These are phyloP conservation scores for Isatis tinctoria DNA, from an alignment of 345 rosid species.

Conservation along the genomic window DNA sequence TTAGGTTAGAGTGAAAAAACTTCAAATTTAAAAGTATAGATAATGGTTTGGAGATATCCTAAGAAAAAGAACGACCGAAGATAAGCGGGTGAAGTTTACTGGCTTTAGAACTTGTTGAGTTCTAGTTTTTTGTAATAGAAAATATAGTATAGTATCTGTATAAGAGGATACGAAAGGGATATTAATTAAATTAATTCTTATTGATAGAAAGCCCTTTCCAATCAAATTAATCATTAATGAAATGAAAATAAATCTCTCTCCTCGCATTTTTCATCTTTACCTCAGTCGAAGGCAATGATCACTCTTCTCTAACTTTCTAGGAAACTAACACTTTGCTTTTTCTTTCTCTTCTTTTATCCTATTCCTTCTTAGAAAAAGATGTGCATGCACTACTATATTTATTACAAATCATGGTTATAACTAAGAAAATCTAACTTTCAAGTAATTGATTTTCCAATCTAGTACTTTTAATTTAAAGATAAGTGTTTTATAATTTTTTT, in stretches of 20 bases:
- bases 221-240: conserved; percentile 17
- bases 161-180: background rate
- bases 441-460: background rate
- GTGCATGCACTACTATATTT: conserved; percentile 12
- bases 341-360: conserved; percentile 14
- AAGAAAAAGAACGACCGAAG: no score
- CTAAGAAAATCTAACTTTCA: background rate
- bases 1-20: no score
- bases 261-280: conserved; percentile 2
- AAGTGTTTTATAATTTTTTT: background rate
- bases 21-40: no score
- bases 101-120: no score
- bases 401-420: background rate
- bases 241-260: conserved; percentile 26
- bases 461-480: background rate
- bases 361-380: conserved; percentile 16
- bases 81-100: background rate
- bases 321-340: conserved; percentile 35
- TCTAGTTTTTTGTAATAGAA: no score
- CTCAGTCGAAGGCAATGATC: conserved; percentile 32
- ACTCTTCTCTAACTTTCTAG: conserved; percentile 35
- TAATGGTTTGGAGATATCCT: no score
- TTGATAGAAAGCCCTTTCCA: background rate
- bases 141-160: no score
- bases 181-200: no score